Base-by-base conservation (phyloP, 2,329 filamentous ascomycete genomes). In the Diaporthe helianthi region DNA sequence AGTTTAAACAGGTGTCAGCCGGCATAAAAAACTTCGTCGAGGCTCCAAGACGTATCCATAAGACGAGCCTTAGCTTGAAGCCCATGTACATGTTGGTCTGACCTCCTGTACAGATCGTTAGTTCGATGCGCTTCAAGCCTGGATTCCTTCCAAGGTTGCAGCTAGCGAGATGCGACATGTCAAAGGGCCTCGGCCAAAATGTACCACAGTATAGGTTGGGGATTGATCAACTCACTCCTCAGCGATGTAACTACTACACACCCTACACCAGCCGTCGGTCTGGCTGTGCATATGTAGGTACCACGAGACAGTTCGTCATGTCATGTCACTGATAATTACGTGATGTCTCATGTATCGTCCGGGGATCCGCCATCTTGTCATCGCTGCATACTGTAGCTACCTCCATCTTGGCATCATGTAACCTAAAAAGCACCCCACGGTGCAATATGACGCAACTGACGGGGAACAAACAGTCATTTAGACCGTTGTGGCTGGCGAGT, bases 321-420 rank as follows among this genome's bases (percentile, higher is more conserved):
- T 33, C 41, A 58, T 58, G 52, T 33, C 52, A 38, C 53, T 41
- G 22, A 38, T 51, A n/a, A n/a, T n/a, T n/a, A 51, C 65, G 41
- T 17, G 44, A 44, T 31, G n/a, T 1, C 19, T 8, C 22, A 2
- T 12, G 26, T 19, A 38, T 51, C 49, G n/a, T n/a, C 36, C 22
- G 49, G 13, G 19, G 36, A n/a, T 24, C 17, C 9, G 4, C 19
- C 26, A 33, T 29, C 63, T 17, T 33, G 36, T 31, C 4, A 26
- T 17, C 7, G 38, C 26, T 41, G 51, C n/a, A 55, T 24, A n/a
- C n/a, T n/a, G n/a, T n/a, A 38, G 26, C 51, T 54, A 47, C n/a
- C 17, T 29, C 6, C n/a, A 10, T 24, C 19, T 47, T 46, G 55
- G 58, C 58, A 63, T 19, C 44, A 49, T 49, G 58, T 36, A 49